Evolutionary conservation across 2,329 filamentous ascomycete species (phyloP), one percentile per base, ranked within the genome.

Genomic region (Clonostachys byssicola): DNA sequence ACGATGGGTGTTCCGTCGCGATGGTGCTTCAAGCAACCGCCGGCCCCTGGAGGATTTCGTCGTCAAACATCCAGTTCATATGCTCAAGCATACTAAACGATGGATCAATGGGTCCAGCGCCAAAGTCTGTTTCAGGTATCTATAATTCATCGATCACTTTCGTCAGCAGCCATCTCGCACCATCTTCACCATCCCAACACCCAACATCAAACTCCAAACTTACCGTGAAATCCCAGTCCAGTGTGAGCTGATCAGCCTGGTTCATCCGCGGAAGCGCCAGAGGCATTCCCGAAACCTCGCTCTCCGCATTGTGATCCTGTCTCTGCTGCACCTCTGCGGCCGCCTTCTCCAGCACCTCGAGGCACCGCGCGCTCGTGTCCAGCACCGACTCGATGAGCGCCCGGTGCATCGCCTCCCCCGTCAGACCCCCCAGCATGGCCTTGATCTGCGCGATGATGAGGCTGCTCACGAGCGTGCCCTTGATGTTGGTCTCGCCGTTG

Each of bases 401-500:
- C 36, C 36, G 50, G 17, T 39, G 14, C 12, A 71, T 52, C 5
- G 54, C 65, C 1, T 68, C 60, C n/a, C 61, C 62, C 3, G 49
- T 51, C 2, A 67, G 14, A 0, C 72, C 68, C 7, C 54, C 54
- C 50, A 64, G 57, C 6, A 76, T 54, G 1, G 62, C 69, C 12
- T 73, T 64, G 1, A 78, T 61, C 45, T 75, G 67, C 2, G 66
- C 64, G 6, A 53, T 53, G 1, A 76, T 53, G 12, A 72, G 53
- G 9, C 56, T 56, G 2, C 62, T 50, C 12, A 80, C 64, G 16
- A 82, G 43, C 39, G 73, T 72, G 0, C 74, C 73, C 51, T 81
- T 82, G 17, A 75, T 60, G 47, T 81, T 82, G 0, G 76, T 80
- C 57, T 81, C 76, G 2, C 76, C 78, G 0, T 64, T 65, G 42